Base-by-base conservation (phyloP, 768 basidiomycete species). In the Cystoderma amianthinum region DNA sequence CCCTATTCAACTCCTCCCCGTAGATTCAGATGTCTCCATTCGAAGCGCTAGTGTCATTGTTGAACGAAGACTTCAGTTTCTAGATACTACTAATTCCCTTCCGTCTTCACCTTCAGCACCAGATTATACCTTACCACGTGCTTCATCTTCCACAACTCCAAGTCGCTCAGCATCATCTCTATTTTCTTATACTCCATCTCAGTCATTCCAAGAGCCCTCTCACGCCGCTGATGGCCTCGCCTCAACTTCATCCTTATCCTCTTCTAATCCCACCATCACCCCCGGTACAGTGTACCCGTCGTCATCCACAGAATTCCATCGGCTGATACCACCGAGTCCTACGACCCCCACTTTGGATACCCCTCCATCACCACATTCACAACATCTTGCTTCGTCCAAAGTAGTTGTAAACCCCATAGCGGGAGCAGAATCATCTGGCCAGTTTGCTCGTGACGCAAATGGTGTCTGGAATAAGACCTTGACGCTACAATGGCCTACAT, bases 401-500 rank as follows among this genome's bases (percentile, higher is more conserved):
- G 60, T 65, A 25, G 56, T 76, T 36, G 64, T 73, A 7, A 69
- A 75, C 43, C 68, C 72, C 33, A 64, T 87, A 42, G 71, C 72
- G 30, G 74, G 71, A 39, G 65, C 72, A 7, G 79, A 85, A 57
- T 72, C 78, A n/a, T 68, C 71, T 1, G 77, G 76, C 30, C 64
- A 61, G 42, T 82, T 86, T 54, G 53, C 68, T 39, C 69, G 64
- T 41, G 78, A 83, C 51, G 53, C 67, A 1, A 60, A 71, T 32
- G 82, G 82, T 24, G 59, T 78, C 5, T 83, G 76, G 76, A 70
- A 59, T 28, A 80, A 81, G 55, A 82, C 74, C 1, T 60, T 88
- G 34, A 79, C 80, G 5, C 59, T 87, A 32, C 79, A 82, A 48
- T 85, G 86, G 82, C 84, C 86, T 11, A 71, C 75, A 24, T 60